Base-by-base conservation (phyloP, 176 grass and related monocot genomes). In the Rhynchospora tenuis region DNA sequence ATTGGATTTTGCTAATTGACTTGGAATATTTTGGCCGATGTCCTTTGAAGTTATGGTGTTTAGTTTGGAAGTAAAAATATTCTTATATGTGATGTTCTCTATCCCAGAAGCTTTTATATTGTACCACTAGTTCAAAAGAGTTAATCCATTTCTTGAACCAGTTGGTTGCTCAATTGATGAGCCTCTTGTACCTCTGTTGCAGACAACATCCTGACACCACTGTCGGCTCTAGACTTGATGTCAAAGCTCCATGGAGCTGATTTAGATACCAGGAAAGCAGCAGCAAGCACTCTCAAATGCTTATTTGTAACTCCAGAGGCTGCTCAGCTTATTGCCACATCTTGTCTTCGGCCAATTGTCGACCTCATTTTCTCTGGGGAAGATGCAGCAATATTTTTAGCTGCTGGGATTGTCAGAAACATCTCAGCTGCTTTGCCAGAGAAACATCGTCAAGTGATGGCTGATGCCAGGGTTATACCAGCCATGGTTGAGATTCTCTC, bases 301-400 rank as follows among this genome's bases (percentile, higher is more conserved):
- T 54, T 75, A 29, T 75, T 22, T 1, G 1, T 75, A 29, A 75
- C 46, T 51, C 72, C 72, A 52, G 72, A 75, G 5, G 52, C 47
- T 27, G 45, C 24, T 27, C 46, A 75, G 23, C 17, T 52, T 54
- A 75, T 75, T 54, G 43, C 72, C 23, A 17, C 45, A 54, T 75
- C 46, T 54, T 52, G 71, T 75, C 72, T 75, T 75, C 46, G 47
- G 47, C 72, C 47, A 11, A 9, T 75, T 52, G 72, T 75, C 8
- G 72, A 75, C 72, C 72, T 54, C 23, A 75, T 75, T 75, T 75
- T 75, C 72, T 75, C 72, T 54, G 72, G 72, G 13, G 72, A 75
- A 28, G 72, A 75, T 75, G 47, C 47, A 75, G 72, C 72, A 54
- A 75, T 75, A 28, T 75, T 9, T 75, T 54, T 75, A 22, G 72